Conservation (phyloP, 164 flowering plant genomes). For the Nelumbo lutea region DNA sequence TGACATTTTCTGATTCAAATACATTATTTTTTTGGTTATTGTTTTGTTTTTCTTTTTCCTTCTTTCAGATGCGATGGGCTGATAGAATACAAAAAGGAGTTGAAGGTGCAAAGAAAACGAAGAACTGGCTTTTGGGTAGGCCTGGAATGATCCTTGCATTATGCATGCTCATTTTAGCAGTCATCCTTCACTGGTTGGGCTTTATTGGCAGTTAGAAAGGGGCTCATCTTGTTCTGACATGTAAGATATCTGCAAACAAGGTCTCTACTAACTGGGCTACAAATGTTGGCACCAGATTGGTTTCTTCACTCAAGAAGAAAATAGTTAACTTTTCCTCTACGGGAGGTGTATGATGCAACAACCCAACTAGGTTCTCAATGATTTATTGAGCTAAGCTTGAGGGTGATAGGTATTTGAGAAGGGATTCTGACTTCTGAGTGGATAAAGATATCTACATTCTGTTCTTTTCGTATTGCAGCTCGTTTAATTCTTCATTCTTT, state of each 20-base stretch:
- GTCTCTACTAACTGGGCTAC: conserved; percentile 12
- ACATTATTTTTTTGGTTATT: background rate
- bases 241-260: conserved; percentile 2
- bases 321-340: background rate
- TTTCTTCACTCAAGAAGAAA: background rate
- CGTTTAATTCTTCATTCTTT: no score
- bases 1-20: background rate
- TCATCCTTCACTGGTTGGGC: conserved; percentile 73
- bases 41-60: no score
- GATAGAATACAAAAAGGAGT: conserved; percentile 70
- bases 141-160: conserved; percentile 79
- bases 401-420: background rate
- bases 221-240: background rate
- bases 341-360: background rate
- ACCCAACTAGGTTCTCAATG: background rate
- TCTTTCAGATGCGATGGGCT: conserved; percentile 83
- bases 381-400: background rate
- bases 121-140: conserved; percentile 82
- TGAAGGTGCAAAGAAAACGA: conserved; percentile 63
- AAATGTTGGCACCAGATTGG: background rate
- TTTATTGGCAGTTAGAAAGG: conserved; percentile 49
- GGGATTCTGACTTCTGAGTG: no score
- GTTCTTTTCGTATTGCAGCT: no score
- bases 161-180: conserved; percentile 76
- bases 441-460: no score